These are phyloP conservation scores for Penicillium decumbens DNA, from an alignment of 2,329 filamentous ascomycete genomes.

Conservation along the genomic window DNA sequence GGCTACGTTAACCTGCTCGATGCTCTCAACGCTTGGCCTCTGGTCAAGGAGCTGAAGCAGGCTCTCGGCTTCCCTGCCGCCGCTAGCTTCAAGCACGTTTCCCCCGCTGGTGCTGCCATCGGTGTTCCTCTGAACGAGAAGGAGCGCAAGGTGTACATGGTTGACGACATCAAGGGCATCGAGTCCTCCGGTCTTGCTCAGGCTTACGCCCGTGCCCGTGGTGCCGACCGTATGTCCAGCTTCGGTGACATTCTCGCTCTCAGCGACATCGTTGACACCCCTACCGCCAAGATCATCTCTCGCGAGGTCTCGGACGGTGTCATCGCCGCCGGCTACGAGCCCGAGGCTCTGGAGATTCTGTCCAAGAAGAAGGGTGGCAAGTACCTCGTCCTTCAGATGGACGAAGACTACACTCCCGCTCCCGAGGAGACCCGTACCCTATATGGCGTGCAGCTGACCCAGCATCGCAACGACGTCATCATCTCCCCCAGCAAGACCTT, in stretches of 20 bases:
- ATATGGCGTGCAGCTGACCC: conserved; percentile 81
- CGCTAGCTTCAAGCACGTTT: conserved; percentile 98
- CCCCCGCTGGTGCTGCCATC: conserved; percentile 90
- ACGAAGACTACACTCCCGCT: conserved; percentile 75
- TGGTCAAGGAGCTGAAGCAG: conserved; percentile 92
- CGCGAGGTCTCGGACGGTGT: conserved; percentile 97
- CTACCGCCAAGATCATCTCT: conserved; percentile 95
- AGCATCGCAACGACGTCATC: conserved; percentile 86
- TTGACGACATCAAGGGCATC: conserved; percentile 87
- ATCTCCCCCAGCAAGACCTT: conserved; percentile 80
- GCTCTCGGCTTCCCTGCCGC: conserved; percentile 84
- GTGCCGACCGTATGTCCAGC: conserved; percentile 96
- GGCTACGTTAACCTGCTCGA: conserved; percentile 98
- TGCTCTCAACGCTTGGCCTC: conserved; percentile 90
- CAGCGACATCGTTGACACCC: conserved; percentile 81
- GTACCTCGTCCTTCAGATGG: conserved; percentile 94
- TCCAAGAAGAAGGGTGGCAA: conserved; percentile 98
- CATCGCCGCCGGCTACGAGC: conserved; percentile 81
- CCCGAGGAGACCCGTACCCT: conserved; percentile 75
- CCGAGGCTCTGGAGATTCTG: conserved; percentile 81
- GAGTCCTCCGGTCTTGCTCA: conserved; percentile 82
- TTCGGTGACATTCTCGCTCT: conserved; percentile 96
- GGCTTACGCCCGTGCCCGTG: conserved; percentile 91
- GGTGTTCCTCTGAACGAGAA: conserved; percentile 78
- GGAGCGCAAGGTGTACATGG: conserved; percentile 97